Conservation (phyloP, 768 basidiomycete genomes). For the Trametes maxima region DNA sequence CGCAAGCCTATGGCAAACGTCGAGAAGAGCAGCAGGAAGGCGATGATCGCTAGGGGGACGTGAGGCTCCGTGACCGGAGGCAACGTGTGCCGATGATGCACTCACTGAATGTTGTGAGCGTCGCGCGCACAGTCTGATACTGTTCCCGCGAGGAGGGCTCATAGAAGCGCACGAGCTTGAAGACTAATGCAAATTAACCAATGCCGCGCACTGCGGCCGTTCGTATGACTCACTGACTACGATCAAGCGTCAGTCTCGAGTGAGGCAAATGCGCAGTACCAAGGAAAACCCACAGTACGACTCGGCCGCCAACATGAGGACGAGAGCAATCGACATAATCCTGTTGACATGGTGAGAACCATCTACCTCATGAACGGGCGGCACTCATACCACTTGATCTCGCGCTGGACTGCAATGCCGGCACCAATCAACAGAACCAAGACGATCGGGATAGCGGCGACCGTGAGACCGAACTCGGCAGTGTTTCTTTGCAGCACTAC, state of each 20-base stretch:
- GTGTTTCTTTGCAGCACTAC: conserved; percentile 64
- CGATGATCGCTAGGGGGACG: conserved; percentile 60
- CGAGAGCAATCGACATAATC: conserved; percentile 72
- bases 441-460: conserved; percentile 82
- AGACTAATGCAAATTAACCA: conserved; percentile 48
- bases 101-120: conserved; percentile 81
- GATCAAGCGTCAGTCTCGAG: conserved; percentile 10
- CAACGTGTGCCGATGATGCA: conserved; percentile 7
- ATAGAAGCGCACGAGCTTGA: conserved; percentile 86
- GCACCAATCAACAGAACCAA: conserved; percentile 65
- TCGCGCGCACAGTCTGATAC: conserved; percentile 76
- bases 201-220: background rate
- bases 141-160: conserved; percentile 52
- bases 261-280: background rate
- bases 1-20: conserved; percentile 77
- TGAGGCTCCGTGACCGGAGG: background rate
- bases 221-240: conserved; percentile 27
- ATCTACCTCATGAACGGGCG: background rate
- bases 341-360: conserved; percentile 36
- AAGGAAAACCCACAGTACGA: conserved; percentile 63
- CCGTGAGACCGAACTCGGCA: conserved; percentile 80
- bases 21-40: conserved; percentile 72
- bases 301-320: conserved; percentile 76
- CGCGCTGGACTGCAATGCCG: conserved; percentile 72
- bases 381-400: conserved; percentile 69